Base-by-base conservation (phyloP, 306 rosid genomes). In the Boehmeria nivea region DNA sequence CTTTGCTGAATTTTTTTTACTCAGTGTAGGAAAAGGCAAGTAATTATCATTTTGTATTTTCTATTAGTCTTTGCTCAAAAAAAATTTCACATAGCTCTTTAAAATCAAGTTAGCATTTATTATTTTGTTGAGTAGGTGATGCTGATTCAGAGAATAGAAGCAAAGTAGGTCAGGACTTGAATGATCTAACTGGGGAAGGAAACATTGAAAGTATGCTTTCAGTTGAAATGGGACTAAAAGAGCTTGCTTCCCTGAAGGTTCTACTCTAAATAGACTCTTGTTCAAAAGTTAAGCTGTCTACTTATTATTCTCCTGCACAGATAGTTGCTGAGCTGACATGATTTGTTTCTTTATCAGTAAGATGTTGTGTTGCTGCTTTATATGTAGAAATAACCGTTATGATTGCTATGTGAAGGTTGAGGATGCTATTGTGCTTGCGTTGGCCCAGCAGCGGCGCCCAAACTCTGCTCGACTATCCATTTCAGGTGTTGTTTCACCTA, bases 161-260 rank as follows among this genome's bases (percentile, higher is more conserved):
- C 76, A 74, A 77, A 59, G 65, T 78, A 78, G 72, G 75, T 71
- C 85, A 72, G 50, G 98, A 90, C 72, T 64, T 81, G 51, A 86
- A 77, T 74, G 98, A 90, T 80, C 83, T 87, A 28, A 80, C 85
- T 4, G 98, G 94, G 64, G 98, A 90, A 76, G 98, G 98, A 80
- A 90, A 84, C 70, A 90, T 90, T 25, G 95, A 90, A 66, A 87
- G 89, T 51, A 87, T 90, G 98, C 95, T 90, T 70, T 81, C 95
- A 20, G 87, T 90, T 74, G 98, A 90, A 74, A 87, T 90, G 95
- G 98, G 95, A 51, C 63, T 90, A 64, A 82, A 87, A 69, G 94
- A 90, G 76, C 98, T 90, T 69, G 82, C 88, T 72, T 80, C 83
- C 66, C 78, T 87, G 68, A 86, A 90, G 98, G 98, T 90, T 76